Conservation (phyloP, 352 stramenopile species). For the Phytophthora lateralis region DNA sequence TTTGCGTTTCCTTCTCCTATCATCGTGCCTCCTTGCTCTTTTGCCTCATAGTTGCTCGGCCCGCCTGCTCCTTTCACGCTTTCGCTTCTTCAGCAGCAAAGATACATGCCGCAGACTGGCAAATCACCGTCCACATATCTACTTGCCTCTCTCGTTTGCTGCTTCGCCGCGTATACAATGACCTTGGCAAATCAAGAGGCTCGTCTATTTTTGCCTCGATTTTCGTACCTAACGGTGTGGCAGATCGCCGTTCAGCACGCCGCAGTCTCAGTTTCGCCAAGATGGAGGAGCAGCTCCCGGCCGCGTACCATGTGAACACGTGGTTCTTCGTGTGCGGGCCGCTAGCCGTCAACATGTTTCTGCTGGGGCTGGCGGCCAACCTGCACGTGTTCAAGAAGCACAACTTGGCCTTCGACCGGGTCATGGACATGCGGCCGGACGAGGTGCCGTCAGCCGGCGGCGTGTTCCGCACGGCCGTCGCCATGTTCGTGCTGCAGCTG, state of each 20-base stretch:
- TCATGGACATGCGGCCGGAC: slow-evolving; percentile 69
- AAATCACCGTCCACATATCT: too few relatives aligned
- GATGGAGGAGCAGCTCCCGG: slow-evolving; percentile 32
- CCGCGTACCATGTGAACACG: slow-evolving; percentile 46
- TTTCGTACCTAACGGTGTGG: too few relatives aligned
- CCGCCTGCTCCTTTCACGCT: too few relatives aligned
- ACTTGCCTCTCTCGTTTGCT: too few relatives aligned
- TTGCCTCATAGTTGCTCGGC: too few relatives aligned
- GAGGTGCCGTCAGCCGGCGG: slow-evolving; percentile 57
- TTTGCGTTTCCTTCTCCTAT: too few relatives aligned
- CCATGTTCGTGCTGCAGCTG: slow-evolving; percentile 53
- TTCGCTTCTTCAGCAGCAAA: too few relatives aligned
- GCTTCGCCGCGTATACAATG: too few relatives aligned
- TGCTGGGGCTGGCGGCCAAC: slow-evolving; percentile 70
- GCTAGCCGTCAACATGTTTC: slow-evolving; percentile 68
- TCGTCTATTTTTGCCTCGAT: too few relatives aligned
- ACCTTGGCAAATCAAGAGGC: too few relatives aligned
- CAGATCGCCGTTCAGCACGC: not conserved
- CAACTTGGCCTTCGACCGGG: slow-evolving; percentile 65
- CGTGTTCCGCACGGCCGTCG: slow-evolving; percentile 42
- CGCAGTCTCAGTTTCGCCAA: slow-evolving; percentile 8
- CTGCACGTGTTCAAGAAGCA: slow-evolving; percentile 64
- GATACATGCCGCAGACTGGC: too few relatives aligned
- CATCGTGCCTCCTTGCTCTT: too few relatives aligned
- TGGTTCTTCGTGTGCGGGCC: slow-evolving; percentile 87